Conservation (phyloP, 371 early-diverging fungal genomes). For the Rhizopus stolonifer region DNA sequence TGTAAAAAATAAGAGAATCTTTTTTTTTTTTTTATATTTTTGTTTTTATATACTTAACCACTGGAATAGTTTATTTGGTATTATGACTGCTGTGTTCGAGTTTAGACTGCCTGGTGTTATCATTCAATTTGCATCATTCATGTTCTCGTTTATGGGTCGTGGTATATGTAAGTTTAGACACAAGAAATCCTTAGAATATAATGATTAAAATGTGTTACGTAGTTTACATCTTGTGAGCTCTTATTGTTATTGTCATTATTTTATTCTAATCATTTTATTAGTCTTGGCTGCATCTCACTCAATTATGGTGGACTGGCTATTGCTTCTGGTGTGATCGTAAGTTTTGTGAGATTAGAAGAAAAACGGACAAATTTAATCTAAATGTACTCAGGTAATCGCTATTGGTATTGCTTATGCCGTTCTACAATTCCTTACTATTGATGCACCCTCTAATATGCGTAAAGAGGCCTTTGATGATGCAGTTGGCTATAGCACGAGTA, state of each 20-base stretch:
- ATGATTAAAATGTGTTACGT: slow-evolving; percentile 6
- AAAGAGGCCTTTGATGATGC: slow-evolving; percentile 26
- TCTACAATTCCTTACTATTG: slow-evolving; percentile 22
- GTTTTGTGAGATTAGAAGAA: slow-evolving; percentile 1
- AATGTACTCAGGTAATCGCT: slow-evolving; percentile 10
- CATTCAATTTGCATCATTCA: slow-evolving; percentile 31
- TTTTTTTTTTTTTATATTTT: too few species aligned
- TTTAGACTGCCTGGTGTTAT: slow-evolving; percentile 34
- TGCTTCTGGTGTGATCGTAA: slow-evolving; percentile 30
- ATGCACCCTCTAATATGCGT: slow-evolving; percentile 27
- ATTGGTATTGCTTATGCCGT: slow-evolving; percentile 21
- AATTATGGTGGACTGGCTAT: slow-evolving; percentile 20
- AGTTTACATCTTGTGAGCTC: slow-evolving; percentile 19
- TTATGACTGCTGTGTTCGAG: slow-evolving; percentile 39
- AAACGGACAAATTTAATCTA: not conserved
- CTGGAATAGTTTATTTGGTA: slow-evolving; percentile 29
- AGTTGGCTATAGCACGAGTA: slow-evolving; percentile 9
- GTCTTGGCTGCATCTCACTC: slow-evolving; percentile 24
- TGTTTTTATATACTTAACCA: too few species aligned
- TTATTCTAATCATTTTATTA: not conserved
- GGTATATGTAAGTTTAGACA: slow-evolving; percentile 23
- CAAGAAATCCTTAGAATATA: not conserved
- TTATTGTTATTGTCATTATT: not conserved
- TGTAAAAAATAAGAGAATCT: slow-evolving; percentile 18
- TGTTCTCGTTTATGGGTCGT: slow-evolving; percentile 33